Conservation (phyloP, 2,329 filamentous ascomycete species). For the Pyricularia sp. region DNA sequence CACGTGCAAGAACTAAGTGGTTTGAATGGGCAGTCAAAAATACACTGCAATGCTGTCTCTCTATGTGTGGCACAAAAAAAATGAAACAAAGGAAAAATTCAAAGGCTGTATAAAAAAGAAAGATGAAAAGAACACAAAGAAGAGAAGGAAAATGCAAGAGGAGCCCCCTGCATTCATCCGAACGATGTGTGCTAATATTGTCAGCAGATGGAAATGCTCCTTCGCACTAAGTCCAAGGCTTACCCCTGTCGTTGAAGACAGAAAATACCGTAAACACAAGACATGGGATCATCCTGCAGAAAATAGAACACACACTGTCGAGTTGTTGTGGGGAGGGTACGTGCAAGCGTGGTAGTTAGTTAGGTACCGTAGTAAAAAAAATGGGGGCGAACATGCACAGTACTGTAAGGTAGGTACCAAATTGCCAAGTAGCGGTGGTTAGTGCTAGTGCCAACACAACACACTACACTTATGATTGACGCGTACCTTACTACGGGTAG, state of each 20-base stretch:
- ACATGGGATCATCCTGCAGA: neutral
- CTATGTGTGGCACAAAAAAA: neutral
- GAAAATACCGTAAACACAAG: neutral
- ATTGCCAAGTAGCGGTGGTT: too few species aligned
- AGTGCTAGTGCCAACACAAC: neutral
- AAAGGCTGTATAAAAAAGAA: neutral
- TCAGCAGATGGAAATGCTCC: neutral
- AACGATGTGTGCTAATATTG: neutral
- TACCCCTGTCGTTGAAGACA: neutral
- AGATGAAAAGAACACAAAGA: neutral
- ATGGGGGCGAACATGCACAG: neutral
- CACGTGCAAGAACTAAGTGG: neutral
- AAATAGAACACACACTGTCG: neutral
- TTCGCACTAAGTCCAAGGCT: neutral
- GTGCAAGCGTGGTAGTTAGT: too few species aligned
- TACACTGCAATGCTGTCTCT: neutral
- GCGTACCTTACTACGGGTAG: neutral
- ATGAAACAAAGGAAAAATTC: neutral
- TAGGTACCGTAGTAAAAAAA: too few species aligned
- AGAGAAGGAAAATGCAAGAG: neutral
- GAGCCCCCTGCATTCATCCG: neutral
- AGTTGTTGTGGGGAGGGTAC: neutral
- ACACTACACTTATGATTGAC: neutral
- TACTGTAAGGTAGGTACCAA: neutral
- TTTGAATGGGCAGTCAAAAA: neutral